Evolutionary conservation across 2,329 filamentous ascomycete species (phyloP), one percentile per base, ranked within the genome.

Genomic region (Diaporthe humulicola): DNA sequence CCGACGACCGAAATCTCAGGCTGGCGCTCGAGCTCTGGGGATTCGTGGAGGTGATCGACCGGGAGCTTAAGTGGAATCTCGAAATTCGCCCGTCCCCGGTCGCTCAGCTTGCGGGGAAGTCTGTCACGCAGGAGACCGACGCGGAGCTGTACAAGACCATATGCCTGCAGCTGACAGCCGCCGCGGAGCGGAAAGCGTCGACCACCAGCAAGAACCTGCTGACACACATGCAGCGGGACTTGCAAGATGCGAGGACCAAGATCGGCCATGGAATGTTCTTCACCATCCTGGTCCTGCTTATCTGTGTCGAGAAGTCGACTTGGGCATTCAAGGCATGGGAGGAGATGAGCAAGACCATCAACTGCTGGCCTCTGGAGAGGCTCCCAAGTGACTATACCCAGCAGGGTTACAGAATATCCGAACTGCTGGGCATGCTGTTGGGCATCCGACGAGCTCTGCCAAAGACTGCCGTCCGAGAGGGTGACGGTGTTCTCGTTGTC

Each of bases 291-390:
- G 88, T 93, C 71, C 88, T 93, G 76, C 87, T 93, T 64, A 92
- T 92, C 79, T 92, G 90, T 77, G 86, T 93, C 19, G 91, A 93
- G 80, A 93, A 93, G 83, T 91, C 90, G 0, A 93, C 91, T 0
- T 93, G 91, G 91, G 89, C 90, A 0, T 93, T 93, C 83, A 92
- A 92, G 76, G 90, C 90, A 2, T 93, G 91, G 90, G 90, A 92
- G 78, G 89, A 92, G 79, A 87, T 90, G 73, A 88, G 89, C 67
- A 64, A 64, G 57, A 64, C 40, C 30, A 74, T 45, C 67, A 67
- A 58, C 86, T 92, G 88, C 57, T 93, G 91, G 91, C 91, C 91
- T 5, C 84, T 93, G 4, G 89, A 91, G 79, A 86, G 87, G 74
- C 88, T 88, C 10, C 91, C 91, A 0, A 83, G 85, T 67, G 85